Evolutionary conservation across 371 early-diverging fungal species (phyloP).

Genomic region (Mucor piriformis): DNA sequence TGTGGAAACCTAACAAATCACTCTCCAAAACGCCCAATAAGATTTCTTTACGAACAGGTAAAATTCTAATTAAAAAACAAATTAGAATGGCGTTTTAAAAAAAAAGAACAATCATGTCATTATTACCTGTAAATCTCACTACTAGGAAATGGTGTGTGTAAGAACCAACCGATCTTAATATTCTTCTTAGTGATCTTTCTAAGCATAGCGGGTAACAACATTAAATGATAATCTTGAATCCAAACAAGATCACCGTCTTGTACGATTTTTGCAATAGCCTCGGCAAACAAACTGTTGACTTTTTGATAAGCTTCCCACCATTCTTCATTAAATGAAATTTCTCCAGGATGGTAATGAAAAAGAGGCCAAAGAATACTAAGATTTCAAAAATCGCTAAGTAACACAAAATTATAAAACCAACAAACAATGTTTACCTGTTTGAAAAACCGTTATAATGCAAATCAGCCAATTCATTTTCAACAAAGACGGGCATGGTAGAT

Average conservation of each 20-base stretch:
- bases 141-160: constrained; percentile 99
- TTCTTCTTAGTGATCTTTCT: constrained; percentile 62
- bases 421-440: constrained; percentile 63
- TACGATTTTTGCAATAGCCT: constrained; percentile 76
- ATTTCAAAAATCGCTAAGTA: neutral
- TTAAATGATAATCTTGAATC: constrained; percentile 99
- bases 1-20: constrained; percentile 94
- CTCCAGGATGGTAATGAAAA: constrained; percentile 98
- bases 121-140: constrained; percentile 87
- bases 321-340: constrained; percentile 89
- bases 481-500: constrained; percentile 95
- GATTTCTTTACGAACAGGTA: constrained; percentile 85
- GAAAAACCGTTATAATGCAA: constrained; percentile 99
- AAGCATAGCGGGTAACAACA: constrained; percentile 94
- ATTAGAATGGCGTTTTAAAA: constrained; percentile 2
- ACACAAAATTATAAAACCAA: neutral
- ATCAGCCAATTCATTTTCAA: constrained; percentile 95
- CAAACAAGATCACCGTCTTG: constrained; percentile 94
- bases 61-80: constrained; percentile 36
- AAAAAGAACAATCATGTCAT: neutral
- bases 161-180: constrained; percentile 97
- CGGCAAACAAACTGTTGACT: constrained; percentile 91
- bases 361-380: constrained; percentile 89
- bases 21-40: constrained; percentile 93
- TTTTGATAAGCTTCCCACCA: constrained; percentile 95